A percentile compares a stretch with the other conserved stretches of the same genome.
Evolutionary conservation across 805 yeast genomes (phyloP).

Genomic region (Lipomyces spencermartinsiae): DNA sequence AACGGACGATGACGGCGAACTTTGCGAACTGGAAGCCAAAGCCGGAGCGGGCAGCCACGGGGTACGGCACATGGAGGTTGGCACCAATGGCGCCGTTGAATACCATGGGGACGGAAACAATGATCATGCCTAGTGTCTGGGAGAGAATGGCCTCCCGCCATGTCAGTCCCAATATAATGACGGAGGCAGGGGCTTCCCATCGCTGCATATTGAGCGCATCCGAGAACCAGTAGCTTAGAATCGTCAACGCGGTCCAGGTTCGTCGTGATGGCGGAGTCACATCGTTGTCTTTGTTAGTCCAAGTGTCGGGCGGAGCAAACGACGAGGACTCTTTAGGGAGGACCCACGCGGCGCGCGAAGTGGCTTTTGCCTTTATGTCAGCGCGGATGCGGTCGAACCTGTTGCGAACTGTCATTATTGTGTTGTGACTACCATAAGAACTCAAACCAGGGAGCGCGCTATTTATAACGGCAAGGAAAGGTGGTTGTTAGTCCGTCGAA

Average conservation of each 20-base stretch:
- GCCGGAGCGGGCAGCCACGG: slow-evolving; percentile 78
- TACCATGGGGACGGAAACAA: slow-evolving; percentile 72
- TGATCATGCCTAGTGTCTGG: slow-evolving; percentile 40
- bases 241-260: slow-evolving; percentile 35
- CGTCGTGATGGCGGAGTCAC: slow-evolving; percentile 35
- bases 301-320: slow-evolving; percentile 39
- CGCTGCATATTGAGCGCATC: slow-evolving; percentile 38
- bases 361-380: slow-evolving; percentile 33
- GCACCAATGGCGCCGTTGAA: slow-evolving; percentile 81
- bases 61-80: slow-evolving; percentile 82
- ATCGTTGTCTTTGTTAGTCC: slow-evolving; percentile 41
- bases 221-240: slow-evolving; percentile 38
- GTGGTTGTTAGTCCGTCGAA: neutral
- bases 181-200: slow-evolving; percentile 37
- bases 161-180: slow-evolving; percentile 36
- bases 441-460: neutral
- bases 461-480: neutral
- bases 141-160: slow-evolving; percentile 38
- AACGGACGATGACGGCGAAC: slow-evolving; percentile 33
- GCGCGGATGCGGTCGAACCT: slow-evolving; percentile 16
- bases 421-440: neutral
- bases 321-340: slow-evolving; percentile 40
- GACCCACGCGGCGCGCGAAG: slow-evolving; percentile 38
- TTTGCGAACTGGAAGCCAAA: slow-evolving; percentile 60
- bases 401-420: slow-evolving; percentile 8